Evolutionary conservation across 2,329 filamentous ascomycete genomes (phyloP), one percentile per base, ranked within the genome.

Genomic region (Phyllosticta ampelicida): DNA sequence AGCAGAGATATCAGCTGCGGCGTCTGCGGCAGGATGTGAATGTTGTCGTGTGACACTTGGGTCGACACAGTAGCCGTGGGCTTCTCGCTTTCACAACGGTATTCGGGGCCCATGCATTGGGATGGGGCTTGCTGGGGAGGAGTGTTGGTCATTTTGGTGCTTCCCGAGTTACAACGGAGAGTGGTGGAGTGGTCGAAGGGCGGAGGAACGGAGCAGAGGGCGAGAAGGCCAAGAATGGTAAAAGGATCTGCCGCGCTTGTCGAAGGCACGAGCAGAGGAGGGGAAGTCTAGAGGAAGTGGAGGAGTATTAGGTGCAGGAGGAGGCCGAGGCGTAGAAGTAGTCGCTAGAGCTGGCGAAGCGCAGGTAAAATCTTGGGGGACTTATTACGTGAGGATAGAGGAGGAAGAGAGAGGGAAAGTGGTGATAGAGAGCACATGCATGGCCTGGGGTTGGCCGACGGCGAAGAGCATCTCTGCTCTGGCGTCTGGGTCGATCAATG

Each of bases 1-100:
- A 99, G 82, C 64, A 99, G 82, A 63, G 94, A 91, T 75, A 99
- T 99, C 64, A 99, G 82, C 78, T 99, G 94, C 53, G 94, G 91
- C 10, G 94, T 96, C 75, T 97, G 94, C 28, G 88, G 83, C 51
- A 99, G 79, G 63, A 95, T 87, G 70, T 90, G 86, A 63, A 99
- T 89, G 77, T 95, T 96, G 62, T 90, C 86, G 67, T 90, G 86
- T 51, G 84, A 76, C 48, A 96, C 85, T 61, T 84, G 81, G 59
- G 85, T 91, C 11, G 94, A 99, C 49, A 97, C 87, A 2, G 91
- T 97, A 11, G 90, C 90, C 60, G 81, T 87, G 48, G 90, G 90
- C 70, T 92, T 95, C 71, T 92, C 83, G 63, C 81, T 84, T 61
- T 86, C 81, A 23, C 86, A 78, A 59, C 84, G 83, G 73, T 96